Evolutionary conservation across 164 flowering plant species (phyloP), one percentile per base, ranked within the genome.

Genomic region (Dillenia suffruticosa): DNA sequence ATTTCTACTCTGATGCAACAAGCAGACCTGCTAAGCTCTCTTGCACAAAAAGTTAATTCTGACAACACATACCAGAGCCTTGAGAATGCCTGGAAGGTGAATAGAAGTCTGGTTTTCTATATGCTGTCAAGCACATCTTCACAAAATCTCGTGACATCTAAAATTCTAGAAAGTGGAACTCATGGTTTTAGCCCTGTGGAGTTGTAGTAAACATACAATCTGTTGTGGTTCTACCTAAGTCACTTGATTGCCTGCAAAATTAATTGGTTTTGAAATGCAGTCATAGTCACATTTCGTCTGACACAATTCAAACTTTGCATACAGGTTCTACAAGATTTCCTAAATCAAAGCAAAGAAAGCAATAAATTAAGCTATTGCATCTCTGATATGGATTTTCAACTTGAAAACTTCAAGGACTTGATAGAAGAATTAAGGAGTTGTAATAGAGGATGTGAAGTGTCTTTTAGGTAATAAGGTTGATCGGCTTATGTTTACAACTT

Each of bases 21-120:
- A 82, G 96, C 90, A 67, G 96, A 95, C 64, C 78, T 91, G 59
- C 95, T 95, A 54, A 84, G 86, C 79, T 89, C 96, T 16, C 92
- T 91, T 49, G 97, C 99, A 56, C 61, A 64, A 46, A 88, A 88
- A 83, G 89, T 91, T 57, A 84, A 83, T 67, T 57, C 77, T 55
- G 96, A 89, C 62, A 83, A 81, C 64, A 74, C 82, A 61, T 81
- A 84, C 43, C 91, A 88, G 69, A 86, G 96, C 74, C 83, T 89
- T 67, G 99, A 95, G 70, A 85, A 73, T 84, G 97, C 97, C 51
- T 95, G 96, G 96, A 88, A 86, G 94, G 99, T 94, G 63, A 81
- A 72, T 46, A 49, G 44, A 63, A 13, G 40, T 32, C 7, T 32
- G 40, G 6, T 32, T 32, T 32, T 32, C 40, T 32, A 32, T 6